phyloP scores from a whole-genome alignment of 78 protist genomes.

The Dictyostelium brefeldianum region DNA sequence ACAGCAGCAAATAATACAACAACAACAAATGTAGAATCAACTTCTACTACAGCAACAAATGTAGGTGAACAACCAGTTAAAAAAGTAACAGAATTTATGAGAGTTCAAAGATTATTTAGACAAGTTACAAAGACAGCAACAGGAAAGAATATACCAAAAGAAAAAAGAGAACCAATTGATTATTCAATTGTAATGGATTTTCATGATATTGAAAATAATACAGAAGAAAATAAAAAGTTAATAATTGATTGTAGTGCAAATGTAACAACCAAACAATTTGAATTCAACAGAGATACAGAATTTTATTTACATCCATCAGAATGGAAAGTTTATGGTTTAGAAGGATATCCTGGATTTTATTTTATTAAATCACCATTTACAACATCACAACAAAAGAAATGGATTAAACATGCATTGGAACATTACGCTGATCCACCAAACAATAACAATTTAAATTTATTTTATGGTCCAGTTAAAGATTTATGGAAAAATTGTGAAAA shows the following conservation, averaged over 20 bases:
- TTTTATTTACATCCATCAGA: constrained; percentile 51
- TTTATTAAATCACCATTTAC: constrained; percentile 73
- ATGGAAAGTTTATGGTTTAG: constrained; percentile 70
- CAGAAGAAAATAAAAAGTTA: constrained; percentile 25
- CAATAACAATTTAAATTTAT: constrained; percentile 36
- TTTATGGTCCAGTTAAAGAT: constrained; percentile 38
- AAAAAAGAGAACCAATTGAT: constrained; percentile 63
- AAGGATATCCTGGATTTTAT: constrained; percentile 75
- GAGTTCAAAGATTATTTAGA: constrained; percentile 69
- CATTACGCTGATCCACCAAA: constrained; percentile 59
- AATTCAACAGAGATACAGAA: constrained; percentile 22
- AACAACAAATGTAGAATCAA: not conserved
- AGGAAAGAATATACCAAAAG: constrained; percentile 74
- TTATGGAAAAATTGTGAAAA: constrained; percentile 54
- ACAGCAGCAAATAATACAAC: too few relatives aligned
- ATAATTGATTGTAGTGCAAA: constrained; percentile 39
- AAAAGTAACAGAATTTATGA: constrained; percentile 69
- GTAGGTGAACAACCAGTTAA: not conserved
- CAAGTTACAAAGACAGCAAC: constrained; percentile 39
- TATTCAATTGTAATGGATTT: constrained; percentile 63
- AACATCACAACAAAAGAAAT: constrained; percentile 47
- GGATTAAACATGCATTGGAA: constrained; percentile 72
- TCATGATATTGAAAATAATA: constrained; percentile 35
- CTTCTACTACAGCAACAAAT: not conserved
- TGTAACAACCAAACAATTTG: not conserved